Conservation (phyloP, 2,329 filamentous ascomycete species). For the Ceratocystis ficicola region DNA sequence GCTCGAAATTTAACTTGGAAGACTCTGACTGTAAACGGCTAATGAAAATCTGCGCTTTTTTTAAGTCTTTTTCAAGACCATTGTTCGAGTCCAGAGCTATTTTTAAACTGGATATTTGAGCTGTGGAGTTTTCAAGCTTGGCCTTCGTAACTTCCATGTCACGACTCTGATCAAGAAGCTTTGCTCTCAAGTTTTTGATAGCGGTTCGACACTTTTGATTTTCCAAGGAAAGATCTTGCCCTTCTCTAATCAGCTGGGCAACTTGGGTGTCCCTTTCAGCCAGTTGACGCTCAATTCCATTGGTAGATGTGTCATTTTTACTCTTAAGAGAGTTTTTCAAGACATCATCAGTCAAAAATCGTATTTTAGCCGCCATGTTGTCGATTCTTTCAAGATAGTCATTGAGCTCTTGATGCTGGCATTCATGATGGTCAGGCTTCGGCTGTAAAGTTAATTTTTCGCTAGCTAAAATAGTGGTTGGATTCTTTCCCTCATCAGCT, state of each 20-base stretch:
- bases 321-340: slow-evolving; percentile 62
- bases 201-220: slow-evolving; percentile 74
- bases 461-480: neutral
- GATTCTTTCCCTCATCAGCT: neutral
- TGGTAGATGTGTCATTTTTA: slow-evolving; percentile 47
- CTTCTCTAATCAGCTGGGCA: slow-evolving; percentile 80
- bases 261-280: slow-evolving; percentile 87
- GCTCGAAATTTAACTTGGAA: slow-evolving; percentile 49
- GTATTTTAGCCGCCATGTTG: slow-evolving; percentile 78
- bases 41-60: slow-evolving; percentile 25
- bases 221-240: slow-evolving; percentile 70
- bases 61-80: slow-evolving; percentile 40
- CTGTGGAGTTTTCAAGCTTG: slow-evolving; percentile 24
- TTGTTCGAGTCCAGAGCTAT: slow-evolving; percentile 40
- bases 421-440: slow-evolving; percentile 34
- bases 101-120: neutral
- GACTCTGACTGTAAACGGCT: slow-evolving; percentile 32
- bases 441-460: neutral
- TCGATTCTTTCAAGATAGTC: slow-evolving; percentile 77
- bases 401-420: slow-evolving; percentile 63
- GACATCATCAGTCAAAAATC: slow-evolving; percentile 72
- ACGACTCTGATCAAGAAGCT: slow-evolving; percentile 54
- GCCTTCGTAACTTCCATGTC: slow-evolving; percentile 47
- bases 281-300: slow-evolving; percentile 62
- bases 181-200: slow-evolving; percentile 67